Evolutionary conservation across 176 grass and related monocot genomes (phyloP).

Genomic region (Stipa capillata): DNA sequence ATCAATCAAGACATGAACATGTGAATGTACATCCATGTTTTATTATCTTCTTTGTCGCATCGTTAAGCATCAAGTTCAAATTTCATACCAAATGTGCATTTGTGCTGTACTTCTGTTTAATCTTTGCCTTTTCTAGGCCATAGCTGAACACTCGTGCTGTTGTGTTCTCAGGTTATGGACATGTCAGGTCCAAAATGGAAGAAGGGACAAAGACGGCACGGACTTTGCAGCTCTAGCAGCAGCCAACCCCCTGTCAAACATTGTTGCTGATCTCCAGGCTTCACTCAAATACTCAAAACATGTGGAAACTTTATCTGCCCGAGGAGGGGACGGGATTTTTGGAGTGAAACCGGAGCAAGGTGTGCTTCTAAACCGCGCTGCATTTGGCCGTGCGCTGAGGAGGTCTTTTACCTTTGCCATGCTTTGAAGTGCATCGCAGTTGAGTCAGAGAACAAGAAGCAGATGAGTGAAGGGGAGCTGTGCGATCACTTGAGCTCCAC

Average conservation of each 20-base stretch:
- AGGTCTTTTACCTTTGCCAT: slow-evolving; percentile 56
- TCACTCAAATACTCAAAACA: background rate
- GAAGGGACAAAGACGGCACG: slow-evolving; percentile 45
- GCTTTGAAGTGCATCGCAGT: slow-evolving; percentile 34
- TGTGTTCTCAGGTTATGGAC: background rate
- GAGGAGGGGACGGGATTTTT: background rate
- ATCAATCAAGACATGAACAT: no score
- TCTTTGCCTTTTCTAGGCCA: background rate
- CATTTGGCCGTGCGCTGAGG: slow-evolving; percentile 52
- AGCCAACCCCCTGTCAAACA: slow-evolving; percentile 39
- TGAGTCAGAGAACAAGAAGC: background rate
- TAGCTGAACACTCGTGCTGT: background rate
- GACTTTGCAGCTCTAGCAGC: slow-evolving; percentile 25
- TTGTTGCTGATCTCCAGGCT: slow-evolving; percentile 30
- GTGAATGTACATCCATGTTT: no score
- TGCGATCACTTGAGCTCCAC: slow-evolving; percentile 35
- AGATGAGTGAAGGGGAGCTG: slow-evolving; percentile 9
- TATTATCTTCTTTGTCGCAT: no score
- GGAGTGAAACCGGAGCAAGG: background rate
- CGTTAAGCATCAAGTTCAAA: no score
- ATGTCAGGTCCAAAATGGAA: slow-evolving; percentile 34
- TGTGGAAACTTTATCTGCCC: background rate
- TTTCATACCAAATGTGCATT: no score
- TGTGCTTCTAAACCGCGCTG: slow-evolving; percentile 6
- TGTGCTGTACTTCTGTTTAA: no score